A percentile compares a stretch with the other conserved stretches of the same genome.
Conservation (phyloP, 331 rosid species). For the Prunus yedoensis region DNA sequence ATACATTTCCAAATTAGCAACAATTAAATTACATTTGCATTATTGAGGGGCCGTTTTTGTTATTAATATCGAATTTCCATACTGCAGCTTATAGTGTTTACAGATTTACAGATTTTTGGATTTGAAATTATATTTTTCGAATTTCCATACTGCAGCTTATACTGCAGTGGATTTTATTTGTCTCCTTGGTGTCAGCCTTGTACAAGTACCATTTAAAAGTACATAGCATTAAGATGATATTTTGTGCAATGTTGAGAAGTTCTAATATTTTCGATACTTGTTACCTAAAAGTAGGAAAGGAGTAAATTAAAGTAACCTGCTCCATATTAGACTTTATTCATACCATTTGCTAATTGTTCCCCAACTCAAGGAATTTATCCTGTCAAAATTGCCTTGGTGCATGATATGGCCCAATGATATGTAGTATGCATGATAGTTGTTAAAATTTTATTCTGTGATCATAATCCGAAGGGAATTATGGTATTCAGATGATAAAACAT, state of each 20-base stretch:
- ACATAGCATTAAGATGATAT: background rate
- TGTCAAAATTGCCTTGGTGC: background rate
- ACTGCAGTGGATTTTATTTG: background rate
- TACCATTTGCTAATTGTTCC: background rate
- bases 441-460: background rate
- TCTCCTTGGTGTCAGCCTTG: background rate
- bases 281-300: background rate
- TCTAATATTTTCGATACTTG: background rate
- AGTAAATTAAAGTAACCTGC: background rate
- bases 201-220: background rate
- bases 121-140: background rate
- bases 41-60: background rate
- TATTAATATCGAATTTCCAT: background rate
- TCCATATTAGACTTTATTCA: background rate
- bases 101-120: background rate
- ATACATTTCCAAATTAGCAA: background rate
- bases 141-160: no score
- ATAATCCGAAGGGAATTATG: conserved; percentile 1
- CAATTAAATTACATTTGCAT: background rate
- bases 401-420: background rate
- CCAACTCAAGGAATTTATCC: background rate
- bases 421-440: background rate
- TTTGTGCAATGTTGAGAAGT: background rate
- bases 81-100: background rate
- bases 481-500: conserved; percentile 8